A percentile compares a stretch with the other conserved stretches of the same genome.
phyloP scores from a whole-genome alignment of 1,139 yeast genomes.

The Sugiyamaella castrensis region DNA sequence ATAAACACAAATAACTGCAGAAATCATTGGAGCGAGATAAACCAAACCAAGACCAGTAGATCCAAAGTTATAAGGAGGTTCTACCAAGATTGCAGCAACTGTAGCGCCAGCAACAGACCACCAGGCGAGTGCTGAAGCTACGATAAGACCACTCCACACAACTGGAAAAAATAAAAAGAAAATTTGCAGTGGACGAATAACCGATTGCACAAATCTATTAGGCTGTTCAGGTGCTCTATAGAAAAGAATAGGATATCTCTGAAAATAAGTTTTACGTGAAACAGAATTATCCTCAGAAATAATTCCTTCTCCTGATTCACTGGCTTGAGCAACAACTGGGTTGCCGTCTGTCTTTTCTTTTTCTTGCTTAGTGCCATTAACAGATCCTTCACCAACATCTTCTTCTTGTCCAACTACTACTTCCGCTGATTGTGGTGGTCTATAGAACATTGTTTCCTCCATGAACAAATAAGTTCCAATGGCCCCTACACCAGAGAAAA shows the following conservation, averaged over 20 bases:
- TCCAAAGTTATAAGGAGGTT: conserved; percentile 60
- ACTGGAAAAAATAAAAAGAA: conserved; percentile 49
- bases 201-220: conserved; percentile 20
- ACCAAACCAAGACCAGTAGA: conserved; percentile 69
- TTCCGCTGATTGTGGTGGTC: conserved; percentile 33
- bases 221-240: conserved; percentile 19
- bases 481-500: conserved; percentile 58
- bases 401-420: conserved; percentile 8
- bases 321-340: no score
- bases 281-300: conserved; percentile 1
- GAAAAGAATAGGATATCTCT: conserved; percentile 38
- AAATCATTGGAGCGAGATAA: conserved; percentile 68
- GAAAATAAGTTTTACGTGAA: conserved; percentile 29
- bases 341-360: background rate
- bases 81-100: conserved; percentile 52
- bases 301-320: conserved; percentile 1
- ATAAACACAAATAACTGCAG: conserved; percentile 48
- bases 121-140: conserved; percentile 60
- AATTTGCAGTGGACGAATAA: conserved; percentile 26
- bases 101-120: conserved; percentile 55
- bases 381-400: conserved; percentile 2
- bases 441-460: conserved; percentile 72
- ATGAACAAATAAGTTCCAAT: conserved; percentile 55
- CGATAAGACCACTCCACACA: conserved; percentile 59
- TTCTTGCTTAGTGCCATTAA: background rate